Percentiles rank a stretch among this genome's conserved stretches.
These are phyloP conservation scores for Boletus rufocinnamomeus DNA, from an alignment of 768 basidiomycete species.

Conservation along the genomic window DNA sequence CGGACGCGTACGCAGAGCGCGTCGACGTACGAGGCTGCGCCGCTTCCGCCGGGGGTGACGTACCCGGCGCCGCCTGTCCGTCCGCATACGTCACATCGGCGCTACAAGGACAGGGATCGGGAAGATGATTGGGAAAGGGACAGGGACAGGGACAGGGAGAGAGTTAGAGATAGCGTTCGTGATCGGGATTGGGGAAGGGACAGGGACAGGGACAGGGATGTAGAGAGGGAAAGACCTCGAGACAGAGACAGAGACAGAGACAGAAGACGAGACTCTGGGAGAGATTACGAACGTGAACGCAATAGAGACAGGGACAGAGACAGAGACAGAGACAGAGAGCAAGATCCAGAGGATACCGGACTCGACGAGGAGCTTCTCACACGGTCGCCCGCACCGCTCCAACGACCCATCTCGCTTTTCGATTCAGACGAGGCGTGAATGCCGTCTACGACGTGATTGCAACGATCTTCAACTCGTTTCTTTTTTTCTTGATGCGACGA, in stretches of 20 bases:
- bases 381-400: slow-evolving; percentile 31
- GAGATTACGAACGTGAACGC: not conserved
- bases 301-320: not conserved
- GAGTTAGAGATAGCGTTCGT: not conserved
- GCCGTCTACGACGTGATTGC: not conserved
- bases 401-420: slow-evolving; percentile 35
- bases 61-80: slow-evolving; percentile 32
- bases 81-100: slow-evolving; percentile 27
- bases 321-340: not conserved
- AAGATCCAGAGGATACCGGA: slow-evolving; percentile 11
- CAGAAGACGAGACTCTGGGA: not conserved
- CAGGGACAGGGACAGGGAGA: not conserved
- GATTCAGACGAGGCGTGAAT: slow-evolving; percentile 27
- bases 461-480: not conserved
- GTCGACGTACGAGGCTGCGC: slow-evolving; percentile 29
- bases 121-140: not conserved
- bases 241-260: slow-evolving; percentile 1
- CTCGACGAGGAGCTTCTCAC: slow-evolving; percentile 14
- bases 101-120: not conserved
- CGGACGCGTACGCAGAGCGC: slow-evolving; percentile 19
- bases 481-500: not conserved
- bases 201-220: not conserved
- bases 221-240: slow-evolving; percentile 1
- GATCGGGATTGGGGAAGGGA: slow-evolving; percentile 5
- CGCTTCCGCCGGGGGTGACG: slow-evolving; percentile 28